Base-by-base conservation (phyloP, 2,329 filamentous ascomycete species). In the Aspergillus tubingensis region DNA sequence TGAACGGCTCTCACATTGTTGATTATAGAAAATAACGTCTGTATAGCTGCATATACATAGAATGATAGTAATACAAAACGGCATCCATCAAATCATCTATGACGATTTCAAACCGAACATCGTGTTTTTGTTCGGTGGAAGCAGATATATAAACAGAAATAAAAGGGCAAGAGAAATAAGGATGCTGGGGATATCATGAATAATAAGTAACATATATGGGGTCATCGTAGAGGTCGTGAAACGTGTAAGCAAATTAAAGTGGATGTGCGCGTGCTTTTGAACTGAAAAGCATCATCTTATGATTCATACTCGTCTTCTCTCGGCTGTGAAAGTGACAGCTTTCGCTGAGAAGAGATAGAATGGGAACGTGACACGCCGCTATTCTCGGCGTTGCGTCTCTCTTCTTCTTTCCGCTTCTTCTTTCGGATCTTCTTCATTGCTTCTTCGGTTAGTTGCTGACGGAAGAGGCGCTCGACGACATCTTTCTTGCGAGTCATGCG, bases 401-500 rank as follows among this genome's bases (percentile, higher is more conserved):
- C 47, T n/a, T 62, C 52, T 25, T 57, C 43, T 21, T 70, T 81
- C 59, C 78, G 72, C 57, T 77, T 78, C 65, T 80, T 79, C 71
- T 82, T 83, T 65, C 82, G 76, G 10, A 85, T 77, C 67, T 84
- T 83, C 64, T 81, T 80, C 65, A 89, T 87, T 1, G 86, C 87
- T 66, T 87, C 81, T 50, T 83, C 77, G 0, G 91, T 96, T 58
- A 96, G 76, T 64, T 91, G 86, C 72, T 95, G 91, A 30, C 91
- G 81, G 68, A 90, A 86, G 76, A 95, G 85, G 48, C 88, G 83
- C 70, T 93, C 88, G 21, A 92, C 81, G 0, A 96, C 90, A 44
- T 96, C 91, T 83, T 92, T 94, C 82, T 96, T 96, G 54, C 91
- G 82, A 2, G 91, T 92, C 64, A 84, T 85, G 19, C 88, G 84